Evolutionary conservation across 257 asterid genomes (phyloP).

Genomic region (Thymus quinquecostatus): DNA sequence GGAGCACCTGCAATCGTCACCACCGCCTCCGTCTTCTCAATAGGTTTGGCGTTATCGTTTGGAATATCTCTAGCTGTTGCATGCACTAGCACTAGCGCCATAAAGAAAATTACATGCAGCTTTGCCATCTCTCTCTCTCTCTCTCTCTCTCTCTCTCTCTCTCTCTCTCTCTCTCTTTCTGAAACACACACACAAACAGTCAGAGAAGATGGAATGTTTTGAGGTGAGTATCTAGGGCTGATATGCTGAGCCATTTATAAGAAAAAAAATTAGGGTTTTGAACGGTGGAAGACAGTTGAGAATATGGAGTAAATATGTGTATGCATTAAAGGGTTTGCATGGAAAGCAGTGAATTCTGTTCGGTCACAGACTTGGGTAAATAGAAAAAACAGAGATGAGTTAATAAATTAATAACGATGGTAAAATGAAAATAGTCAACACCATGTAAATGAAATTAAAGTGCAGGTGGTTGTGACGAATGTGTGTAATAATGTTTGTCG

Average conservation of each 20-base stretch:
- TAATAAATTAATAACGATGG: conserved; percentile 28
- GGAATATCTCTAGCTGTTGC: conserved; percentile 67
- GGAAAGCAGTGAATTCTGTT: background rate
- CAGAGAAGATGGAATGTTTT: conserved; percentile 3
- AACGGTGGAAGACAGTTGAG: conserved; percentile 28
- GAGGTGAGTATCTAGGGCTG: conserved; percentile 31
- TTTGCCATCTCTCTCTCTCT: conserved; percentile 48
- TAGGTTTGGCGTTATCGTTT: conserved; percentile 28
- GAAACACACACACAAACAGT: background rate
- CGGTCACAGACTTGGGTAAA: conserved; percentile 36
- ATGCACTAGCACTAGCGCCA: conserved; percentile 41
- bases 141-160: background rate
- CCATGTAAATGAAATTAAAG: background rate
- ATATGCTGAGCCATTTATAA: conserved; percentile 47
- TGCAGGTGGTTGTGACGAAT: background rate
- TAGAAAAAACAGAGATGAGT: conserved; percentile 25
- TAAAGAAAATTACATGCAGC: conserved; percentile 42
- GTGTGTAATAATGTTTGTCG: conserved; percentile 8
- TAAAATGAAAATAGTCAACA: conserved; percentile 34
- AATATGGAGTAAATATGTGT: background rate
- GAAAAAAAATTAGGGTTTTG: background rate
- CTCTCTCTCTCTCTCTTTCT: no score
- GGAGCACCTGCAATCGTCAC: conserved; percentile 39
- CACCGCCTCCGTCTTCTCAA: conserved; percentile 31
- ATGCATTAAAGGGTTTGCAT: background rate